phyloP scores from a whole-genome alignment of 306 rosid species.

The Casuarina equisetifolia region DNA sequence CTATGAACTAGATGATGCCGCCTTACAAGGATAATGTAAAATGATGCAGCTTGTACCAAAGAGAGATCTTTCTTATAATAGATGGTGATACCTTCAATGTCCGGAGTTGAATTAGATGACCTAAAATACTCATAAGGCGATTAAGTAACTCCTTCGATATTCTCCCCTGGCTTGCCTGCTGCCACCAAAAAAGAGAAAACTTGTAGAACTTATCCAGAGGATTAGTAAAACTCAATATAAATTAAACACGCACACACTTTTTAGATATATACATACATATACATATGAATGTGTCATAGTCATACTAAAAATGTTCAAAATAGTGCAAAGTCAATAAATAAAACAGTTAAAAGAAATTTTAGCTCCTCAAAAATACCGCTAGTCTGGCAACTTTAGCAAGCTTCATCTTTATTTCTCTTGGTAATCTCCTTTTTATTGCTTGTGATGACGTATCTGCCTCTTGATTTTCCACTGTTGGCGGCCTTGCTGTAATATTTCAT shows the following conservation, averaged over 20 bases:
- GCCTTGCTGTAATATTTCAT: constrained; percentile 70
- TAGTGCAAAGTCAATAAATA: constrained; percentile 22
- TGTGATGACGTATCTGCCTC: constrained; percentile 75
- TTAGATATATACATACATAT: too few relatives aligned
- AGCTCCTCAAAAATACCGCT: constrained; percentile 58
- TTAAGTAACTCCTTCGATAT: constrained; percentile 80
- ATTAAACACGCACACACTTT: too few relatives aligned
- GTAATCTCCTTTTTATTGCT: constrained; percentile 92
- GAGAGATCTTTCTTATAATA: constrained; percentile 14
- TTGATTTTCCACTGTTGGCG: constrained; percentile 77
- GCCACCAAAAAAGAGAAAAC: constrained; percentile 35
- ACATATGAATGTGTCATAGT: too few relatives aligned
- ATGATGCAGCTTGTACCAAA: constrained; percentile 16
- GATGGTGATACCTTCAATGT: constrained; percentile 75
- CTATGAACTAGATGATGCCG: not conserved
- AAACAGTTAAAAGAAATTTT: constrained; percentile 2
- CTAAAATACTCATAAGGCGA: constrained; percentile 92
- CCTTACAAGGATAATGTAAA: constrained; percentile 10
- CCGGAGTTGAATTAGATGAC: constrained; percentile 95
- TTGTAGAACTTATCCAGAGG: constrained; percentile 8
- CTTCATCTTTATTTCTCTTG: constrained; percentile 91
- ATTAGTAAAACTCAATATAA: too few relatives aligned
- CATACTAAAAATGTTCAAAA: not conserved
- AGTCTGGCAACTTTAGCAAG: constrained; percentile 98
- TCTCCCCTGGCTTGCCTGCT: constrained; percentile 96